Evolutionary conservation across 75 land plant genomes (phyloP), one percentile per base, ranked within the genome.

Genomic region (Adiantum capillusveneris): DNA sequence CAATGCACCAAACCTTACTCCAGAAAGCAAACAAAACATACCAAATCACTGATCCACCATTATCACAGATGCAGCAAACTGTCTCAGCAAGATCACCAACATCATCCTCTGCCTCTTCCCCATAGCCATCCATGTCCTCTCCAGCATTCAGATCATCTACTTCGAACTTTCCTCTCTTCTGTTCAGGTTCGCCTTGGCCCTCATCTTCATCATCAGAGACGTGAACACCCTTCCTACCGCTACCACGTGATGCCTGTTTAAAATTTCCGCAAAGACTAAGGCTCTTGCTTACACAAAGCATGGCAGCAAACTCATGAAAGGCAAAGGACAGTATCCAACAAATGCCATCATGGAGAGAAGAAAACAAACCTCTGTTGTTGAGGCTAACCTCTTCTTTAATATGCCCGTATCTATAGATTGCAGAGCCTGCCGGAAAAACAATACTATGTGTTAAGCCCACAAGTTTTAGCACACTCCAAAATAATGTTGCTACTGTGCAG

Each of bases 31-130:
- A 24, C 36, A 42, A n/a, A 17, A 18, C 53, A 29, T 69, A 84
- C 91, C 84, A 75, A 14, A 77, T n/a, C 11, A 87, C 55, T 0
- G 72, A 65, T 18, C 91, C 91, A 45, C 91, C 91, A 76, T 87
- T 83, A 53, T 87, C 91, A 81, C 91, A 87, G 44, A 87, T 65
- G 1, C 84, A 72, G 70, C 91, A 87, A 6, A 80, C 86, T 25
- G 79, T 63, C 50, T 80, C 90, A 72, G 68, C 80, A 12, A 67
- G 25, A 31, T 79, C 83, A 0, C 57, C 61, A 34, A 36, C 59
- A 1, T 76, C 84, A 24, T 83, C 90, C 58, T 80, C 81, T 25
- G 67, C 50, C 5, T 46, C 44, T 2, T 62, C 75, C 37, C 73
- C 75, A 25, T 30, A 62, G 36, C 53, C 70, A 13, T 5, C 31